Base-by-base conservation (phyloP, 352 stramenopile genomes). In the Pythium rhizo-oryzae region DNA sequence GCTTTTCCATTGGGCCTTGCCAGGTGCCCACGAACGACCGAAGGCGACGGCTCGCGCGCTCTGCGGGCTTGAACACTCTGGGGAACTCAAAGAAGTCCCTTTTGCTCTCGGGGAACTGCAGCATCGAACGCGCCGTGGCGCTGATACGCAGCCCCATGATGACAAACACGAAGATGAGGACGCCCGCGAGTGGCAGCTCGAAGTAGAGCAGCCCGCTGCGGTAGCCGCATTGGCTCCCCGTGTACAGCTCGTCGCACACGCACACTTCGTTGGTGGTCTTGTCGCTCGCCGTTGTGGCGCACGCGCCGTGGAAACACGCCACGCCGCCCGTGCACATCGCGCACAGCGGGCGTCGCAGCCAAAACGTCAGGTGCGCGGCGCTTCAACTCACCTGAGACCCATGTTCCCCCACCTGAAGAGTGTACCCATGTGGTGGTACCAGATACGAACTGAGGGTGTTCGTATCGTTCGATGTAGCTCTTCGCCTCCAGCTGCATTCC, bases 271-370 rank as follows among this genome's bases (percentile, higher is more conserved):
- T 62, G 23, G 24, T 59, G 8, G 66, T 59, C 46, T 60, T 67
- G 8, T 66, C 41, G 2, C 54, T 39, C 0, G 65, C 51, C 28
- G 72, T 52, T 21, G 56, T 30, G 21, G 77, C 72, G 37, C 84
- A 92, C 8, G 50, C 16, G 18, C 84, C 82, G 71, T 92, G 80
- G 52, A 87, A 67, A 70, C 82, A 92, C 37, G 65, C 55, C 12
- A 70, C 41, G 47, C 64, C 60, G 12, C 52, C 60, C n/a, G 19
- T 60, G 44, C 61, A 65, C 46, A 13, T 12, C n/a, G n/a, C n/a
- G n/a, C n/a, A n/a, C n/a, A n/a, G n/a, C n/a, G n/a, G n/a, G n/a
- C n/a, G n/a, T n/a, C n/a, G n/a, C n/a, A n/a, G n/a, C n/a, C n/a
- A n/a, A n/a, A n/a, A n/a, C n/a, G n/a, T n/a, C n/a, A n/a, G n/a